Conservation (phyloP, 1,139 yeast genomes). For the Scheffersomyces insectosa region DNA sequence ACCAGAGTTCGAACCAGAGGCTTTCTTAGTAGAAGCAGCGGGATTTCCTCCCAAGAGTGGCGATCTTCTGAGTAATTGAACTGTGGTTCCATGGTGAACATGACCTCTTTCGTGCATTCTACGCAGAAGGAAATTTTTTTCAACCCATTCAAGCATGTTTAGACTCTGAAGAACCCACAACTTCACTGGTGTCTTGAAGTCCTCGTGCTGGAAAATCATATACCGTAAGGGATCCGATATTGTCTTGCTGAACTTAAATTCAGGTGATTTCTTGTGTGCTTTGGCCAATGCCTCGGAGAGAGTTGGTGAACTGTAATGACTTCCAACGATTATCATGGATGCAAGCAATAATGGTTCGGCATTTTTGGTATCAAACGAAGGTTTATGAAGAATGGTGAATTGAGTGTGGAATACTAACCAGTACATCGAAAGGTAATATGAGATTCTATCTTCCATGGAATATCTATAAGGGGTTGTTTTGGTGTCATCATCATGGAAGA, state of each 20-base stretch:
- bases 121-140: slow-evolving; percentile 60
- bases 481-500: slow-evolving; percentile 19
- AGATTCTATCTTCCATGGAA: slow-evolving; percentile 28
- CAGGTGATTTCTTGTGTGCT: slow-evolving; percentile 22
- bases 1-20: slow-evolving; percentile 19
- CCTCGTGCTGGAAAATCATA: slow-evolving; percentile 58
- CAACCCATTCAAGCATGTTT: slow-evolving; percentile 63
- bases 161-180: slow-evolving; percentile 70
- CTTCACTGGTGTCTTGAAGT: slow-evolving; percentile 58
- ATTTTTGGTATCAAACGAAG: slow-evolving; percentile 57
- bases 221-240: slow-evolving; percentile 67
- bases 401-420: slow-evolving; percentile 67
- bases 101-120: slow-evolving; percentile 72
- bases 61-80: slow-evolving; percentile 69
- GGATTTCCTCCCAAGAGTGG: slow-evolving; percentile 77
- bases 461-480: slow-evolving; percentile 3
- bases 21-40: slow-evolving; percentile 19
- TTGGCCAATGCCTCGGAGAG: slow-evolving; percentile 11
- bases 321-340: slow-evolving; percentile 59
- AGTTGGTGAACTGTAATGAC: slow-evolving; percentile 29
- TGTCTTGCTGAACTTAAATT: slow-evolving; percentile 19
- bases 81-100: slow-evolving; percentile 74
- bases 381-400: slow-evolving; percentile 60
- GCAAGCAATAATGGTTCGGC: slow-evolving; percentile 56
- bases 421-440: slow-evolving; percentile 35